A percentile compares a stretch with the other conserved stretches of the same genome.
phyloP scores from a whole-genome alignment of 148 eudicot species.

The Chenopodium album region DNA sequence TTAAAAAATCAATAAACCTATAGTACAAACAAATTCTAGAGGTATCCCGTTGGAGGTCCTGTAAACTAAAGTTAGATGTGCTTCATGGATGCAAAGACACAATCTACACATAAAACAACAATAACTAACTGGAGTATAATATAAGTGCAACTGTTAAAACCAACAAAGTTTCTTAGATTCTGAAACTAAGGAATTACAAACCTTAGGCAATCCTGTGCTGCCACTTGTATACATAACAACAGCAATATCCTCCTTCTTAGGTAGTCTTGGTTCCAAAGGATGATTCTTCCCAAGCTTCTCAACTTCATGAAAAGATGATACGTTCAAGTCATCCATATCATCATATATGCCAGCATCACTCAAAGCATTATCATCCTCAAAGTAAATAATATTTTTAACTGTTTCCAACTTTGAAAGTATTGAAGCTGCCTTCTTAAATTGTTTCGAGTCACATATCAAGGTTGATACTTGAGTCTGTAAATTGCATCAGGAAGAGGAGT shows the following conservation, averaged over 20 bases:
- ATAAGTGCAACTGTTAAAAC: background rate
- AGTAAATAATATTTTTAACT: conserved; percentile 60
- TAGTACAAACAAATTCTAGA: background rate
- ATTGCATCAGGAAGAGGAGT: conserved; percentile 15
- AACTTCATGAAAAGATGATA: conserved; percentile 64
- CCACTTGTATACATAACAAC: conserved; percentile 98
- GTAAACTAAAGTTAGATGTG: background rate
- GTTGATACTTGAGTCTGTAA: conserved; percentile 85
- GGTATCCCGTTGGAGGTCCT: background rate
- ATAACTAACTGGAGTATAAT: background rate
- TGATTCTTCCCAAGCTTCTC: conserved; percentile 68
- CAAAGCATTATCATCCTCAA: conserved; percentile 62
- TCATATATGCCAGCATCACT: conserved; percentile 35
- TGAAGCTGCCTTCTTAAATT: conserved; percentile 72
- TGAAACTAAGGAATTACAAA: conserved; percentile 19
- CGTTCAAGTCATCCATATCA: conserved; percentile 41
- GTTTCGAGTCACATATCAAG: conserved; percentile 82
- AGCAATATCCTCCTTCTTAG: conserved; percentile 82
- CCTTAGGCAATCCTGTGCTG: conserved; percentile 98
- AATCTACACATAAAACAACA: background rate
- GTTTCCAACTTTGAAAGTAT: conserved; percentile 66
- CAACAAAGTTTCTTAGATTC: background rate
- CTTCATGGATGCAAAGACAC: background rate
- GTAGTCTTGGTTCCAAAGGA: conserved; percentile 59
- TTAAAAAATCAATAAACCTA: no score